Evolutionary conservation across 73 alveolate genomes (phyloP).

Genomic region (Tetrahymena borealis): DNA sequence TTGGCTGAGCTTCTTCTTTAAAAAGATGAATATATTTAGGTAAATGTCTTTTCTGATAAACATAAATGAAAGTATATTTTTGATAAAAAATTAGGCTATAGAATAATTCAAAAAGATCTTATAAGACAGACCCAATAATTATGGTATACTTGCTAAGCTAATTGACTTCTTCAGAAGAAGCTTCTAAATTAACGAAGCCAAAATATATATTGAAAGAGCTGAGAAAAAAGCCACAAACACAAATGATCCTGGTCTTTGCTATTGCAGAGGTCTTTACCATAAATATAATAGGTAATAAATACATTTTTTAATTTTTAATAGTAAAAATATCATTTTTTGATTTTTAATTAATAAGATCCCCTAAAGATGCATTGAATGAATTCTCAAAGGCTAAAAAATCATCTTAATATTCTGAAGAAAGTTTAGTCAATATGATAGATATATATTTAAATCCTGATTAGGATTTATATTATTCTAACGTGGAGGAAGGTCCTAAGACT

Average conservation of each 20-base stretch:
- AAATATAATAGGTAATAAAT: constrained; percentile 42
- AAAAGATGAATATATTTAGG: constrained; percentile 25
- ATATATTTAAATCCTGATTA: constrained; percentile 72
- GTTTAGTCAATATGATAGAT: constrained; percentile 87
- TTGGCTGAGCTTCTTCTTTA: constrained; percentile 68
- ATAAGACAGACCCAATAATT: constrained; percentile 24
- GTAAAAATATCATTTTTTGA: not conserved
- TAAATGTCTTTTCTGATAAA: too few relatives aligned
- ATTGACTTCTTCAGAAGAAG: constrained; percentile 26
- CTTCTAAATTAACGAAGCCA: constrained; percentile 58
- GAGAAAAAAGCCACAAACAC: constrained; percentile 51
- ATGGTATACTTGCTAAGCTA: constrained; percentile 26
- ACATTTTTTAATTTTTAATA: not conserved
- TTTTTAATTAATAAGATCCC: constrained; percentile 54
- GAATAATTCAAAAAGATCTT: constrained; percentile 4
- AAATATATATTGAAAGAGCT: constrained; percentile 59
- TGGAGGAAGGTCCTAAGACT: constrained; percentile 23
- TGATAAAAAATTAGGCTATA: not conserved
- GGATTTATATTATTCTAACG: constrained; percentile 28
- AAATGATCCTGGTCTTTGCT: constrained; percentile 88
- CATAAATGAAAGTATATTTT: too few relatives aligned
- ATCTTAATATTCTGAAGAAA: constrained; percentile 80
- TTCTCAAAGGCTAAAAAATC: constrained; percentile 87
- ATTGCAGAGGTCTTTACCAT: constrained; percentile 87
- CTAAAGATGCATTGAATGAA: constrained; percentile 83